phyloP scores from a whole-genome alignment of 495 filamentous ascomycete species.

The Thermothielavioides terrestris region DNA sequence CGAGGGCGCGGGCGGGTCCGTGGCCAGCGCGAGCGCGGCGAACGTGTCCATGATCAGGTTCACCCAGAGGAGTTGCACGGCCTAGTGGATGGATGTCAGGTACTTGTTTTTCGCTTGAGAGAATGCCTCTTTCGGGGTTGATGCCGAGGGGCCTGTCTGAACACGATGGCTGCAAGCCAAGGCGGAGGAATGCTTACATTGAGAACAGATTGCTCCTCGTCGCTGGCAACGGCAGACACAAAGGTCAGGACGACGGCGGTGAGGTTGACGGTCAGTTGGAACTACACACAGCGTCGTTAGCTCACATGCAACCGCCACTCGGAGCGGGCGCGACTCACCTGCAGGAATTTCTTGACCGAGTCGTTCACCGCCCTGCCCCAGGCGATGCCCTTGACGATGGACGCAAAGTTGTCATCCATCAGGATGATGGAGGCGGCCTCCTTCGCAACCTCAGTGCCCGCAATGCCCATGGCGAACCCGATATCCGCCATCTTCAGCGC shows the following conservation, averaged over 20 bases:
- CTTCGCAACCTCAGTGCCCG: constrained; percentile 85
- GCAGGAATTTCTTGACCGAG: constrained; percentile 79
- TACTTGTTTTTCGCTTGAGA: no score
- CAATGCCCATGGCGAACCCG: constrained; percentile 91
- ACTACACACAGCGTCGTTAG: constrained; percentile 40
- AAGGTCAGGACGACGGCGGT: constrained; percentile 79
- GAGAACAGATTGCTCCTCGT: constrained; percentile 61
- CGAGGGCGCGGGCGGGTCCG: constrained; percentile 68
- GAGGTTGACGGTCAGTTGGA: constrained; percentile 88
- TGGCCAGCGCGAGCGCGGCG: constrained; percentile 77
- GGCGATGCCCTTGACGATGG: constrained; percentile 80
- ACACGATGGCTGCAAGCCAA: no score
- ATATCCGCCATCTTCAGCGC: constrained; percentile 81
- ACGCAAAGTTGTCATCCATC: constrained; percentile 82
- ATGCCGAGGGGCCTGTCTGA: no score
- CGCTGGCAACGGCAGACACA: constrained; percentile 65
- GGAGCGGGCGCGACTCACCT: constrained; percentile 35
- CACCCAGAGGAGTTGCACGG: constrained; percentile 85
- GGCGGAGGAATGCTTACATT: no score
- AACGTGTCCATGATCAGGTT: constrained; percentile 94
- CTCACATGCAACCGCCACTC: not conserved
- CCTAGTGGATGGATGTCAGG: no score
- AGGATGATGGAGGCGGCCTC: constrained; percentile 86
- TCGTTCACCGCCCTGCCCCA: constrained; percentile 93
- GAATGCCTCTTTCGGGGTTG: no score